Evolutionary conservation across 2,329 filamentous ascomycete species (phyloP).

Genomic region (Trichoderma atrobrunneum): DNA sequence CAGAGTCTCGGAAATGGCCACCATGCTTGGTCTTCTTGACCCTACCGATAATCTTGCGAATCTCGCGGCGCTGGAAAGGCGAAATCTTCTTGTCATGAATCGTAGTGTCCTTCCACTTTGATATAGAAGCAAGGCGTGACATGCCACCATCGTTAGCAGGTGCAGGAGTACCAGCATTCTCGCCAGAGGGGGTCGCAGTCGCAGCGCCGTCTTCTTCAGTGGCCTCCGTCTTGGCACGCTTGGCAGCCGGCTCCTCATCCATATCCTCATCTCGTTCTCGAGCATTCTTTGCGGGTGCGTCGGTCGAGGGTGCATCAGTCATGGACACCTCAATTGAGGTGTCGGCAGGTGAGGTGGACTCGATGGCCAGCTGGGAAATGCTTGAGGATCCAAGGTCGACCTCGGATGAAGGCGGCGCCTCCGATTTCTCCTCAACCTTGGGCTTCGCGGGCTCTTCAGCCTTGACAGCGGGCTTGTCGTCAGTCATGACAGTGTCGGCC

Average conservation of each 20-base stretch:
- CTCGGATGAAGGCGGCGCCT: slow-evolving; percentile 32
- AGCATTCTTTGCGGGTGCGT: slow-evolving; percentile 56
- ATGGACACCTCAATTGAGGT: slow-evolving; percentile 47
- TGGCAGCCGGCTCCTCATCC: slow-evolving; percentile 64
- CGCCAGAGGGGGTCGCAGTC: slow-evolving; percentile 25
- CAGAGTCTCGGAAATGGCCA: slow-evolving; percentile 70
- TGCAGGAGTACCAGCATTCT: slow-evolving; percentile 21
- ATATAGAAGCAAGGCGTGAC: slow-evolving; percentile 30
- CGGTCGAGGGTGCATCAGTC: slow-evolving; percentile 48
- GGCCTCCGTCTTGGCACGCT: slow-evolving; percentile 73
- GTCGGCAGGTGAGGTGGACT: slow-evolving; percentile 31
- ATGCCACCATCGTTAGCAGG: slow-evolving; percentile 13
- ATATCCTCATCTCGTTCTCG: slow-evolving; percentile 76
- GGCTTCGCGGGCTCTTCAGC: slow-evolving; percentile 25
- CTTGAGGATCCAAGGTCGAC: slow-evolving; percentile 36
- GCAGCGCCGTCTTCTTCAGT: slow-evolving; percentile 38
- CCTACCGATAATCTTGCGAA: slow-evolving; percentile 65
- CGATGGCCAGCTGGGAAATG: slow-evolving; percentile 40
- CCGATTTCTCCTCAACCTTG: slow-evolving; percentile 21
- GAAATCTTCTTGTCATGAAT: slow-evolving; percentile 54
- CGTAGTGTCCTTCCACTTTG: slow-evolving; percentile 42
- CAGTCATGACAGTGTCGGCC: slow-evolving; percentile 29
- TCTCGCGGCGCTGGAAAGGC: slow-evolving; percentile 56
- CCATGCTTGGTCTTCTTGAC: slow-evolving; percentile 87
- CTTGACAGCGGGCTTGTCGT: slow-evolving; percentile 26